Evolutionary conservation across 192 early-diverging fungal species (phyloP).

Genomic region (Thamnidium elegans): DNA sequence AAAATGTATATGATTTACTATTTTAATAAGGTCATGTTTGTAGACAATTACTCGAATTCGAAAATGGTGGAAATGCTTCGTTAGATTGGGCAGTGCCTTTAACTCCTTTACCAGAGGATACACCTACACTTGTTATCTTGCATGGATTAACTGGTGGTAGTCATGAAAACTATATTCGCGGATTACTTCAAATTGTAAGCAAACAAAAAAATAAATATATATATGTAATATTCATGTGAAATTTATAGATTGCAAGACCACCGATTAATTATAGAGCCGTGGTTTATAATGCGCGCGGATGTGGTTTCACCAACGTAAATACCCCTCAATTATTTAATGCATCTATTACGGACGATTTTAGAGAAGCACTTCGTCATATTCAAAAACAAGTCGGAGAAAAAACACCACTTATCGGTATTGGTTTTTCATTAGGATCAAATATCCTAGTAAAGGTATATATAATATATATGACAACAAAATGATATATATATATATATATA

Average conservation of each 20-base stretch:
- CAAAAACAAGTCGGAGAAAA: slow-evolving; percentile 45
- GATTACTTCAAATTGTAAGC: slow-evolving; percentile 58
- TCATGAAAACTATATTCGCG: slow-evolving; percentile 85
- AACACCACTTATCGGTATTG: slow-evolving; percentile 74
- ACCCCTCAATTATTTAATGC: slow-evolving; percentile 82
- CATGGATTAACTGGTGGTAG: slow-evolving; percentile 94
- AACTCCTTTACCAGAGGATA: slow-evolving; percentile 55
- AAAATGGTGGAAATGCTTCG: slow-evolving; percentile 84
- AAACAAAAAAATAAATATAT: not conserved
- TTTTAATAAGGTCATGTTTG: too few relatives aligned
- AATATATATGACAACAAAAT: not conserved
- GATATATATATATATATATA: not conserved
- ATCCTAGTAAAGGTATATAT: slow-evolving; percentile 74
- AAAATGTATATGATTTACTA: too few relatives aligned
- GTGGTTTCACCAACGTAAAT: slow-evolving; percentile 75
- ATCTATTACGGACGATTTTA: slow-evolving; percentile 77
- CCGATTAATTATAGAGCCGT: slow-evolving; percentile 71
- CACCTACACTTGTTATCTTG: slow-evolving; percentile 76
- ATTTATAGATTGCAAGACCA: slow-evolving; percentile 35
- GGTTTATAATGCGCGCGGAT: slow-evolving; percentile 89
- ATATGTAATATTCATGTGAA: not conserved
- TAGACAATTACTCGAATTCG: slow-evolving; percentile 52
- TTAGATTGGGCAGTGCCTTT: slow-evolving; percentile 77
- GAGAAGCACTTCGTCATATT: slow-evolving; percentile 57
- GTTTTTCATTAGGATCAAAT: slow-evolving; percentile 92